Base-by-base conservation (phyloP, 1,139 yeast genomes). In the Nakaseomyces glabratus region DNA sequence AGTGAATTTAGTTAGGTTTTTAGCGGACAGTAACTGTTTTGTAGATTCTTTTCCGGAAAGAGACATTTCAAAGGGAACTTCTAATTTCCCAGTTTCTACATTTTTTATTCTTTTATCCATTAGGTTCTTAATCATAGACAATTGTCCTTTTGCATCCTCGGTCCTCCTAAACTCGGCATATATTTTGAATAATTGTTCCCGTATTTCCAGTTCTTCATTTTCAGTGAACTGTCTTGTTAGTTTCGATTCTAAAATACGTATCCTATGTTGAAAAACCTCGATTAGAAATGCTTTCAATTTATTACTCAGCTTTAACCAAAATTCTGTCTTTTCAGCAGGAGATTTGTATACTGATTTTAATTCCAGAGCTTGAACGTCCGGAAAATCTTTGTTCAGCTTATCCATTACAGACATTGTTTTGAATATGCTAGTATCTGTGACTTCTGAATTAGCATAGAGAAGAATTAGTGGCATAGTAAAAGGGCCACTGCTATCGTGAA, bases 281-380 rank as follows among this genome's bases (percentile, higher is more conserved):
- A 56, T 31, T 10, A 53, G 22, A 12, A 38, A 42, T 2, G 36
- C 31, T 28, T 53, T 53, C 24, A 56, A 32, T 13, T 43, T 40
- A 9, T 44, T 37, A 20, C 50, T 38, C 20, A 52, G 35, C 17
- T 48, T 47, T 23, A 32, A 39, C 60, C 60, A 55, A 29, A 55
- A 54, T 8, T 46, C 51, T 6, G 44, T 44, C 34, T 46, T 52
- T 22, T 53, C 59, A 17, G 40, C 43, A 4, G 47, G 47, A 2
- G 59, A 55, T 31, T 47, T 55, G 35, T 56, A 56, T 12, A 56
- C 55, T 12, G 60, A 48, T 41, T 48, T 52, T n/a, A 54, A 36
- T 33, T 54, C 59, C 12, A 52, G 30, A 4, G 48, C 44, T 18
- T 43, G 45, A 0, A 49, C 43, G 5, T 37, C 41, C 3, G 60